Percentiles rank a stretch among this genome's conserved stretches.
These are phyloP conservation scores for Calonectria naviculata DNA, from an alignment of 2,329 filamentous ascomycete species.

Conservation along the genomic window DNA sequence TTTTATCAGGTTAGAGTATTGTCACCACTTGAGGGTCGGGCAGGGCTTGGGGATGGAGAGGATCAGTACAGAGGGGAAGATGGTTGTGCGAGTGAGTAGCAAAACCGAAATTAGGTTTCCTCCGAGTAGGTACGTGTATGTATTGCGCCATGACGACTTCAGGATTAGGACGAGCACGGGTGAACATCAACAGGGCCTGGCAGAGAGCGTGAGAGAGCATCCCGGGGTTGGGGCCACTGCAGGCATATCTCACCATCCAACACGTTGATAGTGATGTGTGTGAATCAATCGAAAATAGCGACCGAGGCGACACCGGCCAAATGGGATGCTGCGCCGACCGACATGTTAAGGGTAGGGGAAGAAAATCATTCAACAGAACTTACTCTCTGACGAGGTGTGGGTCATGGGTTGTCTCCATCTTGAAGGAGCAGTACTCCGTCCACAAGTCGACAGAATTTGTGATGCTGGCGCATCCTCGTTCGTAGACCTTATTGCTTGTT, in stretches of 20 bases:
- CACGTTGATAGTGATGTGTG: conserved; percentile 51
- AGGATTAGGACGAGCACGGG: conserved; percentile 50
- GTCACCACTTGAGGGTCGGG: conserved; percentile 41
- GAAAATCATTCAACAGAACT: conserved; percentile 79
- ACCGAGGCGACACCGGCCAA: conserved; percentile 55
- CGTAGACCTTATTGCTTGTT: conserved; percentile 77
- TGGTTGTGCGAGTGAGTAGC: conserved; percentile 63
- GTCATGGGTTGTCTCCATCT: conserved; percentile 96
- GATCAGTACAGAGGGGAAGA: conserved; percentile 68
- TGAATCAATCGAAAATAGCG: conserved; percentile 46
- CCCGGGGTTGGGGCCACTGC: conserved; percentile 67
- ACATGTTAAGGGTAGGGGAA: conserved; percentile 75
- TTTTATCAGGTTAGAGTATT: conserved; percentile 41
- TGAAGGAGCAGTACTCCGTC: conserved; percentile 98
- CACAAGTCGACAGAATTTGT: conserved; percentile 95
- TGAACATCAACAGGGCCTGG: conserved; percentile 67
- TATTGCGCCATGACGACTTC: conserved; percentile 52
- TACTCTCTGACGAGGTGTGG: conserved; percentile 98
- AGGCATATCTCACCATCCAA: conserved; percentile 79
- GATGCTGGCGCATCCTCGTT: conserved; percentile 93
- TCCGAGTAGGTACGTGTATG: conserved; percentile 47
- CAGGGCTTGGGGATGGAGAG: conserved; percentile 51
- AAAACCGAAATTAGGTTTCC: conserved; percentile 57
- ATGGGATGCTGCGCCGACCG: conserved; percentile 56
- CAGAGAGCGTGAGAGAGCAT: conserved; percentile 74